phyloP scores from a whole-genome alignment of 2,329 filamentous ascomycete species.

The Alternaria triticina region DNA sequence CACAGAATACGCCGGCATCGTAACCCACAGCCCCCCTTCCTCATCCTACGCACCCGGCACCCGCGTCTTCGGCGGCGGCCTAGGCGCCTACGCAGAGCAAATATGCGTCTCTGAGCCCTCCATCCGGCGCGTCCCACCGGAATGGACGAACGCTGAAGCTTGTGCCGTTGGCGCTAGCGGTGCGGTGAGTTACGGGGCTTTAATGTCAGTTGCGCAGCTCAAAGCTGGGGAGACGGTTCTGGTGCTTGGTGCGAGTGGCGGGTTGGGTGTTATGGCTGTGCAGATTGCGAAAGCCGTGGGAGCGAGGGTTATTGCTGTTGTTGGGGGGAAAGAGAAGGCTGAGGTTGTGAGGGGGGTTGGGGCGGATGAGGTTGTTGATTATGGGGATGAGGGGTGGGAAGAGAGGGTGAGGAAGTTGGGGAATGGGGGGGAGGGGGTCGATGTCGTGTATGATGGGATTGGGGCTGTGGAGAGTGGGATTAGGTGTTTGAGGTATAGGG shows the following conservation, averaged over 20 bases:
- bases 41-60: constrained; percentile 54
- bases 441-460: constrained; percentile 65
- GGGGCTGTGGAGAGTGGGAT: constrained; percentile 63
- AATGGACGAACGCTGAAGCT: constrained; percentile 56
- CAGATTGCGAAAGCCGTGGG: constrained; percentile 62
- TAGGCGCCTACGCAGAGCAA: constrained; percentile 62
- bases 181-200: constrained; percentile 61
- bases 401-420: constrained; percentile 58
- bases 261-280: constrained; percentile 62
- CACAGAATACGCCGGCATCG: constrained; percentile 65
- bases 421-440: constrained; percentile 56
- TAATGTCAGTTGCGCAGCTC: constrained; percentile 52
- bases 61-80: constrained; percentile 60
- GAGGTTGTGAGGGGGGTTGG: constrained; percentile 50
- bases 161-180: constrained; percentile 62
- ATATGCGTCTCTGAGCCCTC: constrained; percentile 51
- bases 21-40: constrained; percentile 49
- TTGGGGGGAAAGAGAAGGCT: constrained; percentile 57
- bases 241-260: constrained; percentile 63
- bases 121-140: constrained; percentile 55
- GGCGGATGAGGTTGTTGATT: constrained; percentile 53
- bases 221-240: constrained; percentile 58
- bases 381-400: constrained; percentile 56
- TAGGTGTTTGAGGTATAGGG: constrained; percentile 61
- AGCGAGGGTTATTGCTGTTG: constrained; percentile 61